These are phyloP conservation scores for Fraxinus greggii DNA, from an alignment of 305 asterid genomes.

Conservation along the genomic window DNA sequence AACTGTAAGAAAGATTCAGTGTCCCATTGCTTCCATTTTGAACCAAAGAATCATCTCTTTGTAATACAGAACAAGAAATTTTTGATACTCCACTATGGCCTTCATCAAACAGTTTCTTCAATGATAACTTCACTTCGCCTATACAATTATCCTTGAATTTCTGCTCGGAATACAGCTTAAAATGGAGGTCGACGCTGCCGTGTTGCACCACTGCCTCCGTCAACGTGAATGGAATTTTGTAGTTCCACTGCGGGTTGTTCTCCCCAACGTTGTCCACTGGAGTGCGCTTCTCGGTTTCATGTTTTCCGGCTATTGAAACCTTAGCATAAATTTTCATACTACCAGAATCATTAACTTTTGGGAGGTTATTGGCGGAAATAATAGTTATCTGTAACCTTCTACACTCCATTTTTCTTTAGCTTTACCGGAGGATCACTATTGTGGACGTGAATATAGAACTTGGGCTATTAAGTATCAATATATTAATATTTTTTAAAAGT, in stretches of 20 bases:
- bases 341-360: constrained; percentile 39
- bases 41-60: not conserved
- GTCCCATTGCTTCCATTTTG: constrained; percentile 52
- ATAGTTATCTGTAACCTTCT: constrained; percentile 52
- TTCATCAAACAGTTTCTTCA: constrained; percentile 60
- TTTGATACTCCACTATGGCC: not conserved
- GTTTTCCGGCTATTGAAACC: constrained; percentile 41
- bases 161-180: constrained; percentile 56
- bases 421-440: not conserved
- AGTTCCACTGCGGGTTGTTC: constrained; percentile 67
- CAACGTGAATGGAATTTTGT: constrained; percentile 41
- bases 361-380: constrained; percentile 51
- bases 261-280: constrained; percentile 57
- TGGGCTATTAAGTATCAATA: not conserved
- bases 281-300: constrained; percentile 27
- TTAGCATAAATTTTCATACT: constrained; percentile 48
- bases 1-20: constrained; percentile 49
- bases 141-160: constrained; percentile 59
- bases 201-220: constrained; percentile 42
- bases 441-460: not conserved
- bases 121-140: constrained; percentile 55
- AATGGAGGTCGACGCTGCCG: constrained; percentile 46
- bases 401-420: constrained; percentile 43
- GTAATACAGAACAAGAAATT: constrained; percentile 36
- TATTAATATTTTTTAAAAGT: no score